Base-by-base conservation (phyloP, 1,284 basidiomycete species). In the Pyrrhoderma noxium region DNA sequence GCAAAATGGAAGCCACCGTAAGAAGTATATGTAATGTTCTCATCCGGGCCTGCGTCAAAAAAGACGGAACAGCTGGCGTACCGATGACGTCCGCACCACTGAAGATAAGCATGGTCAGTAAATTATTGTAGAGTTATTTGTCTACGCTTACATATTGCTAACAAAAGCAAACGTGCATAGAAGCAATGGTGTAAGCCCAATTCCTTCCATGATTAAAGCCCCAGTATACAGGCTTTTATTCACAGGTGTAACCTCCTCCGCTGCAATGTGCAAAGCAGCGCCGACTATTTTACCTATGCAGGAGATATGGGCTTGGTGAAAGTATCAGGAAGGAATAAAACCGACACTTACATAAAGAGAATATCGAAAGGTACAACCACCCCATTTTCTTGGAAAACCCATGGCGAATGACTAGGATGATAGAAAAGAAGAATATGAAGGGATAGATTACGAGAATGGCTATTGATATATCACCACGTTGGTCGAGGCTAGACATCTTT, bases 291-390 rank as follows among this genome's bases (percentile, higher is more conserved):
- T 74, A 40, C 72, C 82, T 85, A 51, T 13, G 22, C 2, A 54
- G 49, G 25, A 25, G 50, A 18, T 16, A 8, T 8, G 8, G 21
- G 21, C 39, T 41, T 41, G 27, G 27, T 53, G 48, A 41, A 18
- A 16, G 16, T 41, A 16, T 16, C n/a, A 8, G 16, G 21, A 56
- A 46, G 54, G 48, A 13, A n/a, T n/a, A n/a, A n/a, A n/a, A n/a
- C n/a, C n/a, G 31, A 25, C 35, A 62, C 73, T 59, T 53, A 78
- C 77, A 64, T 35, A 71, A 52, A 13, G 75, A 69, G 55, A 80
- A 79, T n/a, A 80, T 61, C 36, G 75, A 66, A 14, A 84, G 67
- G 55, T 75, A 74, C 22, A 82, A 60, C 79, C 79, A 85, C 51
- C 79, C 82, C 21, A 71, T 75, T 59, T 79, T 72, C 42, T 72